Conservation (phyloP, 495 filamentous ascomycete genomes). For the Parmelia sp. region DNA sequence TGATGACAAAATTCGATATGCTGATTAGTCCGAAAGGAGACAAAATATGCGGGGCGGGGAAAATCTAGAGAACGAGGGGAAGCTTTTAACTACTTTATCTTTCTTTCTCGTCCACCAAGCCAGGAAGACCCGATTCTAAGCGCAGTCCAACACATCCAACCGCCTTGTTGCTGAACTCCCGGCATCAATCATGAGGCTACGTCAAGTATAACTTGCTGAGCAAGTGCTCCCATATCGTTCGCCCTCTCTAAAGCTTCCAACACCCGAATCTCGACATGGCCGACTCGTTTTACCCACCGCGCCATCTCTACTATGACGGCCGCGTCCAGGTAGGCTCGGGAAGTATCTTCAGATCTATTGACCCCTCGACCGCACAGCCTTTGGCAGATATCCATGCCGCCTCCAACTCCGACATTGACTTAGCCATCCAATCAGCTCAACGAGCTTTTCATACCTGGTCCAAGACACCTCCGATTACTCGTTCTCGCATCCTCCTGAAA, state of each 20-base stretch:
- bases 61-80: too few species aligned
- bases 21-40: background rate
- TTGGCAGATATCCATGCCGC: slow-evolving; percentile 60
- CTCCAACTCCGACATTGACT: slow-evolving; percentile 56
- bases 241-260: background rate
- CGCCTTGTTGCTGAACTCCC: too few species aligned
- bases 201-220: background rate
- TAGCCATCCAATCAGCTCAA: slow-evolving; percentile 55
- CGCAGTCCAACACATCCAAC: too few species aligned
- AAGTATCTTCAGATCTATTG: slow-evolving; percentile 57
- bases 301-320: slow-evolving; percentile 64
- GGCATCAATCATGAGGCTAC: too few species aligned
- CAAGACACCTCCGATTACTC: slow-evolving; percentile 53
- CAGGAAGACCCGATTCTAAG: background rate
- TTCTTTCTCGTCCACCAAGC: background rate
- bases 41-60: slow-evolving; percentile 1
- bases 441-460: slow-evolving; percentile 63
- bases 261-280: slow-evolving; percentile 32
- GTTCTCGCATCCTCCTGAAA: slow-evolving; percentile 63
- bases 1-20: background rate
- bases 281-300: slow-evolving; percentile 41
- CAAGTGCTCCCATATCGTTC: background rate
- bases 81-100: too few species aligned
- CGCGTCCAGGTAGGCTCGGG: slow-evolving; percentile 51
- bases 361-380: slow-evolving; percentile 60